A percentile compares a stretch with the other conserved stretches of the same genome.
phyloP scores from a whole-genome alignment of 371 early-diverging fungal species.

The Lichtheimia ornata region DNA sequence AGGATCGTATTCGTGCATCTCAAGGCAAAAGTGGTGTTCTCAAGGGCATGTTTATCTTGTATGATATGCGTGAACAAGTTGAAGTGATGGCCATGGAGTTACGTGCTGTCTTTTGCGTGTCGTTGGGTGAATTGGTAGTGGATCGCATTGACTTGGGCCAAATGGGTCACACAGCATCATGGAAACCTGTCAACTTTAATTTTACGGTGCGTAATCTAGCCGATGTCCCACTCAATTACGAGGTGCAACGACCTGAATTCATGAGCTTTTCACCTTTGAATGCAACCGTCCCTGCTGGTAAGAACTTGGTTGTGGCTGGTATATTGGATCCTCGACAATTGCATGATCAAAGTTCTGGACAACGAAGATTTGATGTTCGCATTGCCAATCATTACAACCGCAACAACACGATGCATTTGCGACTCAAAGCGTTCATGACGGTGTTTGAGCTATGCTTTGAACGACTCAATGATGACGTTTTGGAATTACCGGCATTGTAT shows the following conservation, averaged over 20 bases:
- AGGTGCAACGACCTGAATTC: conserved; percentile 54
- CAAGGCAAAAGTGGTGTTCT: conserved; percentile 60
- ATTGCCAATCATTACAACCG: conserved; percentile 73
- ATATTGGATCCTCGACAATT: conserved; percentile 62
- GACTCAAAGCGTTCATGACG: conserved; percentile 65
- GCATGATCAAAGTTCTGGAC: conserved; percentile 55
- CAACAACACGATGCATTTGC: conserved; percentile 54
- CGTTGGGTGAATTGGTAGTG: conserved; percentile 59
- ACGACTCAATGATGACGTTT: conserved; percentile 63
- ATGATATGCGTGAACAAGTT: conserved; percentile 50
- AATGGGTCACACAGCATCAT: conserved; percentile 76
- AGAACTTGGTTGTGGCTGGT: conserved; percentile 48
- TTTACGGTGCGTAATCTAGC: conserved; percentile 68
- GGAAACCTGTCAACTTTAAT: conserved; percentile 62
- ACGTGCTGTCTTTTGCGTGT: conserved; percentile 60
- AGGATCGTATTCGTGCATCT: conserved; percentile 38
- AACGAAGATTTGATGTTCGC: conserved; percentile 47
- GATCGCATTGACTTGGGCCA: conserved; percentile 70
- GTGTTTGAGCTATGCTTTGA: conserved; percentile 80
- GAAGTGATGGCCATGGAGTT: conserved; percentile 66
- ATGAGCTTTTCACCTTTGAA: conserved; percentile 40
- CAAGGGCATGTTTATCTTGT: conserved; percentile 62
- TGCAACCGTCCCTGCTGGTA: conserved; percentile 30
- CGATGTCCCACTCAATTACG: conserved; percentile 66
- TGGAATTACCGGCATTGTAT: conserved; percentile 72